Conservation (phyloP, 208 protist species). For the Phytomonas francai region DNA sequence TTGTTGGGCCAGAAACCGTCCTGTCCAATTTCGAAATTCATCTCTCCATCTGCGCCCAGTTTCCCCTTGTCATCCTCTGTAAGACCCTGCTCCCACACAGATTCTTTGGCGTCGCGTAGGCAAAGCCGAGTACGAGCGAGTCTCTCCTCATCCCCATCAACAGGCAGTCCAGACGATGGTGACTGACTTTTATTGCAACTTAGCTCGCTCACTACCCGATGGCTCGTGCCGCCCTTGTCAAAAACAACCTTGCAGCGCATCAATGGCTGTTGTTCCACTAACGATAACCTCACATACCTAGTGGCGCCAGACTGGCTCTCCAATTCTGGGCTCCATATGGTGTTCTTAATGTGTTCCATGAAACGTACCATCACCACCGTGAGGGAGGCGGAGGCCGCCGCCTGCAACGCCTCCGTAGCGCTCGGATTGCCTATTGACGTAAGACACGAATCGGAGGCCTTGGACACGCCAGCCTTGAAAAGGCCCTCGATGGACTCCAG, state of each 20-base stretch:
- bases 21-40: not conserved
- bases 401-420: slow-evolving; percentile 29
- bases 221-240: slow-evolving; percentile 59
- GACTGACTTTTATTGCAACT: slow-evolving; percentile 16
- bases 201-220: slow-evolving; percentile 22
- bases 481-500: slow-evolving; percentile 18
- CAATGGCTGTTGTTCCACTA: slow-evolving; percentile 61
- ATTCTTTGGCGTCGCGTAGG: slow-evolving; percentile 43
- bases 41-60: slow-evolving; percentile 14
- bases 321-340: slow-evolving; percentile 64
- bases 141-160: slow-evolving; percentile 2
- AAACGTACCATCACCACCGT: slow-evolving; percentile 26
- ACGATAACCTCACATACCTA: slow-evolving; percentile 51
- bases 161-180: slow-evolving; percentile 9
- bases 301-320: slow-evolving; percentile 19
- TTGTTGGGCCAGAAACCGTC: not conserved
- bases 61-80: slow-evolving; percentile 22
- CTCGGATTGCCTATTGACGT: slow-evolving; percentile 1
- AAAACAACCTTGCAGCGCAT: slow-evolving; percentile 62
- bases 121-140: slow-evolving; percentile 18
- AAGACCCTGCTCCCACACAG: slow-evolving; percentile 39
- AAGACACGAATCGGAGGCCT: not conserved
- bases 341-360: slow-evolving; percentile 18
- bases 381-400: slow-evolving; percentile 49
- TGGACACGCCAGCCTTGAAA: slow-evolving; percentile 3